Conservation (phyloP, 441 rosid genomes). For the Arabidopsis lyrata region DNA sequence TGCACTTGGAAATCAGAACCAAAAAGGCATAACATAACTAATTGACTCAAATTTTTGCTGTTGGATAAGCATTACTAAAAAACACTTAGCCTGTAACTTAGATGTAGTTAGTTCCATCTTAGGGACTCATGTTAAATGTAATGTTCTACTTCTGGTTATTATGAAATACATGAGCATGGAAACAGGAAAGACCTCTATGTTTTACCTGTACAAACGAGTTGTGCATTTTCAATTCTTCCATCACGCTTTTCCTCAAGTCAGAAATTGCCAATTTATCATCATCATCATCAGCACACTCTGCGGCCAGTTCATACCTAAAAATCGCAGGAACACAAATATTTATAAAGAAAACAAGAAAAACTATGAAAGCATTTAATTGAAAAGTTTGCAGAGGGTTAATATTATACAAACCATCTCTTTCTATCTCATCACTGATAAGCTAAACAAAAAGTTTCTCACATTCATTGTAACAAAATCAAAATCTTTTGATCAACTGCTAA, state of each 20-base stretch:
- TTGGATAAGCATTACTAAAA: background rate
- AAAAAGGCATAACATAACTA: conserved; percentile 10
- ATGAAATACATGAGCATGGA: conserved; percentile 18
- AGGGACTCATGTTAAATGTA: conserved; percentile 5
- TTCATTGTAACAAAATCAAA: conserved; percentile 10
- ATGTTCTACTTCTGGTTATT: conserved; percentile 5
- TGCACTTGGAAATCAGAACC: background rate
- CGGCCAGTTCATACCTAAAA: conserved; percentile 59
- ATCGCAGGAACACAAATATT: background rate
- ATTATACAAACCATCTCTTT: background rate
- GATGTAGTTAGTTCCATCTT: conserved; percentile 4
- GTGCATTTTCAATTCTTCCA: conserved; percentile 50
- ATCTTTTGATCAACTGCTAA: background rate
- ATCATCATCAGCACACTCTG: conserved; percentile 63
- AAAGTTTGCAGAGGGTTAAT: background rate
- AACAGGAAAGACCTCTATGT: conserved; percentile 7
- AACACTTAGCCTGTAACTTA: conserved; percentile 8
- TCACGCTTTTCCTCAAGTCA: conserved; percentile 54
- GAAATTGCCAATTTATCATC: conserved; percentile 53
- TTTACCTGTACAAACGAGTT: conserved; percentile 54
- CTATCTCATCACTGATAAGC: background rate
- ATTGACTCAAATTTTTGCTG: background rate
- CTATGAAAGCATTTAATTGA: background rate
- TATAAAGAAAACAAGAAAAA: background rate
- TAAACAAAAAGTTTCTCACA: background rate